Conservation (phyloP, 2,329 filamentous ascomycete genomes). For the Beauveria sp. region DNA sequence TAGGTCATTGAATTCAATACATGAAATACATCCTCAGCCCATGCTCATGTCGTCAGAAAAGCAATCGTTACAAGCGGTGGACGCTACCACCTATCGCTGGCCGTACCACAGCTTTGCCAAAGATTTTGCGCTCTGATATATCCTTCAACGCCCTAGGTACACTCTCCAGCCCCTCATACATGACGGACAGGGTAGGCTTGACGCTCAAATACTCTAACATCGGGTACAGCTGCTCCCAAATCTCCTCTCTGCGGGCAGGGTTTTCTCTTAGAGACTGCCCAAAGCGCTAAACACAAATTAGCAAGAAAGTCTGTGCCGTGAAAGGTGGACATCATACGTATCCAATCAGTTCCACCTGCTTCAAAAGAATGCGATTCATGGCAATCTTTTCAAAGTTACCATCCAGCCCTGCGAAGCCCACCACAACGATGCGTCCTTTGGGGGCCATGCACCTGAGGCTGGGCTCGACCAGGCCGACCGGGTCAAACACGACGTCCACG, state of each 20-base stretch:
- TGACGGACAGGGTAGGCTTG: constrained; percentile 42
- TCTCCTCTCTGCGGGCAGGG: constrained; percentile 36
- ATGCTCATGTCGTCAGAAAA: background rate
- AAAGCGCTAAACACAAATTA: constrained; percentile 33
- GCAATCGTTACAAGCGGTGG: background rate
- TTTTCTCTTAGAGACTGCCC: constrained; percentile 46
- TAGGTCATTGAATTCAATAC: constrained; percentile 5
- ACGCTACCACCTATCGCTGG: constrained; percentile 13
- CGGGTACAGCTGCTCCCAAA: constrained; percentile 43
- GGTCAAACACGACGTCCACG: constrained; percentile 51
- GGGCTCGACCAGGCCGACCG: constrained; percentile 47
- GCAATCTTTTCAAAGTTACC: constrained; percentile 46
- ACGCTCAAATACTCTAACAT: constrained; percentile 40
- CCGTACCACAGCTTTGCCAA: constrained; percentile 50
- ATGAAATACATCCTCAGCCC: background rate
- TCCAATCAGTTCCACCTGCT: constrained; percentile 43
- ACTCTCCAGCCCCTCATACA: constrained; percentile 42
- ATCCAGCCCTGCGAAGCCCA: constrained; percentile 49
- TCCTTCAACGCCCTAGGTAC: constrained; percentile 44
- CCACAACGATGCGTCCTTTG: constrained; percentile 45
- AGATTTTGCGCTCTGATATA: constrained; percentile 40
- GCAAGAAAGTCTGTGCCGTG: background rate
- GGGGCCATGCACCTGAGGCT: constrained; percentile 47
- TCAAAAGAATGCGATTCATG: constrained; percentile 47
- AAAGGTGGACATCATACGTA: constrained; percentile 32